These are phyloP conservation scores for Aspergillus sp. DNA, from an alignment of 2,329 filamentous ascomycete species.

Conservation along the genomic window DNA sequence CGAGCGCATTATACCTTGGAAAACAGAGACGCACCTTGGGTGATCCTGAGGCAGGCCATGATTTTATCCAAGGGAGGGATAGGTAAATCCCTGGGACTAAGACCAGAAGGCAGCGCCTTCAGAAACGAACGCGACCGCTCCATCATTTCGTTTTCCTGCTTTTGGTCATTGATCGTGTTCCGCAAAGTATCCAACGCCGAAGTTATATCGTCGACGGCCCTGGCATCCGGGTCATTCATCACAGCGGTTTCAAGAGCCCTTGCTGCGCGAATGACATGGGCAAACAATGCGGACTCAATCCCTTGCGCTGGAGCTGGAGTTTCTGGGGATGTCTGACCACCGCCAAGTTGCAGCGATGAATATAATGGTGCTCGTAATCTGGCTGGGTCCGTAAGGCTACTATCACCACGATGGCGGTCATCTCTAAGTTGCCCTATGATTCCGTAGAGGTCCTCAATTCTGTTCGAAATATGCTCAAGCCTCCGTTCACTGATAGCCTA, in stretches of 20 bases:
- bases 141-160: slow-evolving; percentile 7
- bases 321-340: background rate
- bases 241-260: background rate
- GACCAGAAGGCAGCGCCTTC: background rate
- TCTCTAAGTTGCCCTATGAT: background rate
- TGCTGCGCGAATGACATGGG: slow-evolving; percentile 7
- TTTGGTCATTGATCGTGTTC: background rate
- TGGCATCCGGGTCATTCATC: background rate
- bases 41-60: slow-evolving; percentile 7
- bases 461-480: slow-evolving; percentile 12
- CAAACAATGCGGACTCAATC: slow-evolving; percentile 8
- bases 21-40: background rate
- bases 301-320: background rate
- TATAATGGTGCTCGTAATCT: background rate
- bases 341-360: background rate
- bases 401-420: background rate
- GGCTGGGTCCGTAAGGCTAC: background rate
- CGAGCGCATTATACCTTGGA: background rate
- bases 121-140: slow-evolving; percentile 2
- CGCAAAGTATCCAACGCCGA: background rate
- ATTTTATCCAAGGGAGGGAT: slow-evolving; percentile 6
- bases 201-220: background rate
- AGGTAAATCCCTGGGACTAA: slow-evolving; percentile 1
- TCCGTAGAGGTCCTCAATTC: slow-evolving; percentile 11
- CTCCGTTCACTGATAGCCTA: slow-evolving; percentile 1